A percentile compares a stretch with the other conserved stretches of the same genome.
These are phyloP conservation scores for Suhomyces bolitotheri DNA, from an alignment of 1,139 yeast genomes.

Conservation along the genomic window DNA sequence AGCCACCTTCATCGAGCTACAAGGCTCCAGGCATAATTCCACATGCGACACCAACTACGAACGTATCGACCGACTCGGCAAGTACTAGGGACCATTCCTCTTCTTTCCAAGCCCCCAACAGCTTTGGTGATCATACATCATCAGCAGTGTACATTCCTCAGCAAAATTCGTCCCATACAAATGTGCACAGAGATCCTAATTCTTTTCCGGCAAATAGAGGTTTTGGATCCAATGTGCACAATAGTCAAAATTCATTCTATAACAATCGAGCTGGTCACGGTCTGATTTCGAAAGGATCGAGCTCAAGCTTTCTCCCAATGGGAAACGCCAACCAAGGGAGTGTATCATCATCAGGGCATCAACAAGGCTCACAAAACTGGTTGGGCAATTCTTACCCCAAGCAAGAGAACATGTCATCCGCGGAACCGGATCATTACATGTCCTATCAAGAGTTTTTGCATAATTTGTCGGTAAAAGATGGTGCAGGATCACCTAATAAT, in stretches of 20 bases:
- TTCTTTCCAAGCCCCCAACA: constrained; percentile 16
- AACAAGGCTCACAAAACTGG: neutral
- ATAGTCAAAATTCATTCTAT: constrained; percentile 4
- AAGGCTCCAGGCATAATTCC: constrained; percentile 16
- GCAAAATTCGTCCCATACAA: constrained; percentile 6
- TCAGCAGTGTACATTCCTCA: constrained; percentile 12
- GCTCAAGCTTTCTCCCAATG: constrained; percentile 1
- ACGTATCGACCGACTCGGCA: constrained; percentile 47
- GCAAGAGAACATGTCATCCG: constrained; percentile 3
- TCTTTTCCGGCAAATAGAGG: constrained; percentile 12
- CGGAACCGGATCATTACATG: constrained; percentile 48
- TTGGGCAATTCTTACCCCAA: constrained; percentile 1
- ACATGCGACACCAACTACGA: constrained; percentile 46
- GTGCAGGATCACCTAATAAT: constrained; percentile 11
- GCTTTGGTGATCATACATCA: constrained; percentile 6
- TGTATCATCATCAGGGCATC: neutral
- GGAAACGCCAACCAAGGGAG: neutral
- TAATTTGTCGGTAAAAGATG: constrained; percentile 31
- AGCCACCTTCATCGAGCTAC: constrained; percentile 14
- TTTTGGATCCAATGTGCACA: constrained; percentile 4
- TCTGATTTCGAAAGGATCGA: constrained; percentile 1
- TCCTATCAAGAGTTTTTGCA: constrained; percentile 43
- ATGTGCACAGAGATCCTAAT: constrained; percentile 11
- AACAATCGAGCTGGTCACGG: constrained; percentile 5
- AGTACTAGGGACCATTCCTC: constrained; percentile 28